A percentile compares a stretch with the other conserved stretches of the same genome.
Evolutionary conservation across 1,139 yeast species (phyloP).

Genomic region (Candida sanyaensis): DNA sequence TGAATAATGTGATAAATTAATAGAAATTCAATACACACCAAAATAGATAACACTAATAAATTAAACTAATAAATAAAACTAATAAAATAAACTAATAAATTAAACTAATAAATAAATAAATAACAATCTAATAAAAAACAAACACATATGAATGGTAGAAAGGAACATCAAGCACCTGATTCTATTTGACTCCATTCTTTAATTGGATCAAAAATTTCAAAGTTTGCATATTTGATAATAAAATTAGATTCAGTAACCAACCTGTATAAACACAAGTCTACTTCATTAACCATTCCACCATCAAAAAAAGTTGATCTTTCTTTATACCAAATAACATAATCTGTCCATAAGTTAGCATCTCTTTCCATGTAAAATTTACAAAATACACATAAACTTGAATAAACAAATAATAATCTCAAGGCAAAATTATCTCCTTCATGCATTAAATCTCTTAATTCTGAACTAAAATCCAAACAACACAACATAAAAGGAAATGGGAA

Average conservation of each 20-base stretch:
- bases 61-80: constrained; percentile 20
- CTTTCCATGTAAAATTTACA: constrained; percentile 8
- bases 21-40: too few relatives aligned
- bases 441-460: not conserved
- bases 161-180: not conserved
- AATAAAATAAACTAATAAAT: too few relatives aligned
- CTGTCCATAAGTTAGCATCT: constrained; percentile 12
- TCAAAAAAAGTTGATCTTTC: constrained; percentile 6
- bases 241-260: constrained; percentile 4
- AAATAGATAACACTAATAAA: constrained; percentile 17
- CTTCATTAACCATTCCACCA: constrained; percentile 13
- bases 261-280: constrained; percentile 12
- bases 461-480: not conserved
- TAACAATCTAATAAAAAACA: not conserved
- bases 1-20: constrained; percentile 4
- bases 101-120: constrained; percentile 18
- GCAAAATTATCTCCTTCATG: constrained; percentile 9
- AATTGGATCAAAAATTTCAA: not conserved
- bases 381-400: constrained; percentile 11
- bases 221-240: not conserved
- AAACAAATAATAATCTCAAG: constrained; percentile 14
- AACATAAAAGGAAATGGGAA: constrained; percentile 2
- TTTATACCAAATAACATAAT: constrained; percentile 13
- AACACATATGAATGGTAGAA: not conserved
- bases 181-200: not conserved